These are phyloP conservation scores for Psilocybe mexicana DNA, from an alignment of 1,284 basidiomycete genomes.

Conservation along the genomic window DNA sequence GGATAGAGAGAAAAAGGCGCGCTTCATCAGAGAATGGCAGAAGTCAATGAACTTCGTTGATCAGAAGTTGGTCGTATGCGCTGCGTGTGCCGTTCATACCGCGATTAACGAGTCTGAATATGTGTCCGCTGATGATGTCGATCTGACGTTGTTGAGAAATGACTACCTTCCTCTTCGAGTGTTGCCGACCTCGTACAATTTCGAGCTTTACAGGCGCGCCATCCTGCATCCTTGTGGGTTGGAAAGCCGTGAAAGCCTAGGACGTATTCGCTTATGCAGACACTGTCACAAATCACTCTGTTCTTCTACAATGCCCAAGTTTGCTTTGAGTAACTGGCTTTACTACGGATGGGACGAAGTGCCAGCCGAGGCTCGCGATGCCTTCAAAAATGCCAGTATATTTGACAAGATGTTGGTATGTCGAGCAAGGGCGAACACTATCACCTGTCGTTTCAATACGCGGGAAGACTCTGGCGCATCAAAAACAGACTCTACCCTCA, in stretches of 20 bases:
- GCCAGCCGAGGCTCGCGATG: neutral
- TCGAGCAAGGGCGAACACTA: constrained; percentile 3
- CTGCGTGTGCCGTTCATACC: neutral
- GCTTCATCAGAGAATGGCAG: constrained; percentile 2
- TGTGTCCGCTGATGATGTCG: neutral
- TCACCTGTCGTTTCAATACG: constrained; percentile 8
- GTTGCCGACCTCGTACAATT: neutral
- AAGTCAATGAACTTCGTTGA: neutral
- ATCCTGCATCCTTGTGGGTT: constrained; percentile 2
- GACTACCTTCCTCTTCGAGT: too few species aligned
- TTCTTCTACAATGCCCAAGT: constrained; percentile 1
- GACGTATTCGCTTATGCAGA: neutral
- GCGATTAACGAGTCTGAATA: neutral
- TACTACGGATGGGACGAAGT: constrained; percentile 1
- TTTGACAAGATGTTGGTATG: constrained; percentile 6
- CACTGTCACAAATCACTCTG: neutral
- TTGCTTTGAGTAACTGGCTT: constrained; percentile 1
- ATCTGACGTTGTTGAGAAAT: neutral
- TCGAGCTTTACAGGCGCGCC: neutral
- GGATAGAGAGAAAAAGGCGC: neutral
- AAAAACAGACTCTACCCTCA: neutral
- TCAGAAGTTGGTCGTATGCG: neutral
- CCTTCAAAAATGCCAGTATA: neutral
- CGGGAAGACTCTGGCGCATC: neutral
- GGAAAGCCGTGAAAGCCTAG: neutral